Evolutionary conservation across 495 filamentous ascomycete species (phyloP), one percentile per base, ranked within the genome.

Genomic region (Astrothelium subdiscretum): DNA sequence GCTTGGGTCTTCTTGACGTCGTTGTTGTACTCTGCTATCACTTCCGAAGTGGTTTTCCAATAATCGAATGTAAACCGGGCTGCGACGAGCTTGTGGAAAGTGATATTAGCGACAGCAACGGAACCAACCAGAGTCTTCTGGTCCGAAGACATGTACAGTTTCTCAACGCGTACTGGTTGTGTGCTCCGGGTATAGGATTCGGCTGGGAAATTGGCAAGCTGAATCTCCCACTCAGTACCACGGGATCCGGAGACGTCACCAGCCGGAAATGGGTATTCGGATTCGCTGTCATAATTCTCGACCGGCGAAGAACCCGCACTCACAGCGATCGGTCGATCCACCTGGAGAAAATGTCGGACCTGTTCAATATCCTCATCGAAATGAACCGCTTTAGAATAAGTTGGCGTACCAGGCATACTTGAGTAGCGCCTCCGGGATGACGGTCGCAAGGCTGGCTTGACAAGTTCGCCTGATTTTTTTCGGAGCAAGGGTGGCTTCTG

Each of bases 391-490:
- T 98, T 98, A 35, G 87, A 85, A 71, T 91, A 97, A 0, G 92
- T 95, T 0, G 94, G 94, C 5, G 94, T 98, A 13, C 95, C 95
- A 6, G 94, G 94, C 91, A 97, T 95, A 74, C 92, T 97, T 0
- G 88, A 95, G 0, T 91, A 92, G 44, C 95, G 85, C 63, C 90
- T 81, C 57, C 84, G 81, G 54, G 86, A 87, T 4, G 89, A 74
- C 29, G 87, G 85, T 58, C 92, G 86, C 43, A 98, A 79, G 1
- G 94, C 95, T 4, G 94, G 95, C 66, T 92, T 86, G 59, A 98
- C 94, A 58, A 97, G 81, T 73, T 98, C 94, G 27, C 94, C 94
- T 42, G 94, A 97, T 80, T 98, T 98, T 80, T 98, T 98, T 61
- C 94, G 85, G 59, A 98, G 85, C 85, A 97, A 90, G 24, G 84